Evolutionary conservation across 768 basidiomycete species (phyloP).

Genomic region (Zangia roseola): DNA sequence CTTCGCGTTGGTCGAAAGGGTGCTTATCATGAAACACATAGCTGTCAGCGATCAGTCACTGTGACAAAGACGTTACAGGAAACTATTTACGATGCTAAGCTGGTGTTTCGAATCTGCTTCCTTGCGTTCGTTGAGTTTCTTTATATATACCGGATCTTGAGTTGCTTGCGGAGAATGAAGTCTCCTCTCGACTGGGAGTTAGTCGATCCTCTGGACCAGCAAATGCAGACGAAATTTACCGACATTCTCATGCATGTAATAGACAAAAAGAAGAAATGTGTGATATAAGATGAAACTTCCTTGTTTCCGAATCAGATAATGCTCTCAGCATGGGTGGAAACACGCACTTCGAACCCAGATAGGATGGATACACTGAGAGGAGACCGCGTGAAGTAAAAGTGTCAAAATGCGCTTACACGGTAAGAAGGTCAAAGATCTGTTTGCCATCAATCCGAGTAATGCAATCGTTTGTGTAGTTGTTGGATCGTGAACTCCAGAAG

Average conservation of each 20-base stretch:
- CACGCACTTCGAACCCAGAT: constrained; percentile 40
- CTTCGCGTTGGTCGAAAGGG: constrained; percentile 1
- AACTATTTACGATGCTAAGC: constrained; percentile 66
- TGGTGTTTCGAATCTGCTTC: constrained; percentile 80
- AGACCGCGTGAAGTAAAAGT: constrained; percentile 14
- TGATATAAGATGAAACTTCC: constrained; percentile 74
- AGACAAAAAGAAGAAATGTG: constrained; percentile 74
- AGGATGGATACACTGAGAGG: constrained; percentile 32
- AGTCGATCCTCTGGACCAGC: constrained; percentile 2
- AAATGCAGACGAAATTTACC: constrained; percentile 13
- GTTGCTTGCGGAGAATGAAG: constrained; percentile 68
- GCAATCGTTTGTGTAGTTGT: constrained; percentile 52
- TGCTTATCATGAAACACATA: constrained; percentile 79
- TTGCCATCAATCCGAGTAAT: constrained; percentile 66
- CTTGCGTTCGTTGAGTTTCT: constrained; percentile 72
- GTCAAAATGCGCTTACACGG: constrained; percentile 39
- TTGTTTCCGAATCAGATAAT: constrained; percentile 6
- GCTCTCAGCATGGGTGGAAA: neutral
- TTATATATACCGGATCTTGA: constrained; percentile 70
- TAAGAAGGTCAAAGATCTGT: constrained; percentile 57
- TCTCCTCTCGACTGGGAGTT: constrained; percentile 46
- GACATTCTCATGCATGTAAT: constrained; percentile 63
- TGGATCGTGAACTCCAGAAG: constrained; percentile 3
- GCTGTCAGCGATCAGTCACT: constrained; percentile 33
- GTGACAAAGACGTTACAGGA: constrained; percentile 12